Conservation (phyloP, 768 basidiomycete species). For the Amanita pseudoporphyria region DNA sequence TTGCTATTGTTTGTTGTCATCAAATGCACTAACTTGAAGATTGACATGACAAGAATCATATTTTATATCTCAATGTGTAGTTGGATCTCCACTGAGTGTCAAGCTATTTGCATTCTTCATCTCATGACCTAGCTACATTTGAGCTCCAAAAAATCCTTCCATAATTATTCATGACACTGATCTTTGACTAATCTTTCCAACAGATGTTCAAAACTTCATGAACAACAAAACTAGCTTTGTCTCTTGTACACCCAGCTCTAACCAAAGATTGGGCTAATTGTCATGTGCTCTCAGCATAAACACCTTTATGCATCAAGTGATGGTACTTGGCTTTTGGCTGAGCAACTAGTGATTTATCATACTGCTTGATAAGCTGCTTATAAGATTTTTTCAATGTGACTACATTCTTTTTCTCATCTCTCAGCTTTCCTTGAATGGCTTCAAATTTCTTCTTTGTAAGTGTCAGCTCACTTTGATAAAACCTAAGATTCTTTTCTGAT, state of each 20-base stretch:
- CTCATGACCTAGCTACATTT: conserved; percentile 12
- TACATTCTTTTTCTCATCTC: neutral
- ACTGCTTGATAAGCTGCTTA: neutral
- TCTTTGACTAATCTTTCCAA: conserved; percentile 8
- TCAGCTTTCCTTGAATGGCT: neutral
- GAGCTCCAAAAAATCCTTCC: conserved; percentile 13
- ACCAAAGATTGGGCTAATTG: conserved; percentile 3
- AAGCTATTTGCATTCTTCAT: conserved; percentile 3
- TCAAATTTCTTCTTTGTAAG: neutral
- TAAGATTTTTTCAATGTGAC: neutral
- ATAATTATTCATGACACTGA: conserved; percentile 9
- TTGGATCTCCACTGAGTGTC: conserved; percentile 12
- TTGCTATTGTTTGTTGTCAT: neutral
- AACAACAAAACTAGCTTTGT: conserved; percentile 8
- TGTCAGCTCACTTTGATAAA: neutral
- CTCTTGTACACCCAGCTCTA: conserved; percentile 7
- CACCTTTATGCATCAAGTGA: conserved; percentile 6
- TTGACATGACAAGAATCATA: conserved; percentile 7
- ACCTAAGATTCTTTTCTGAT: neutral
- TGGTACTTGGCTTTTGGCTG: neutral
- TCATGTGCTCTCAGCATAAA: conserved; percentile 5
- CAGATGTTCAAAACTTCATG: conserved; percentile 7
- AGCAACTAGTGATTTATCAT: neutral
- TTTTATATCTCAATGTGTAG: conserved; percentile 8
- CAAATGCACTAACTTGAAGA: conserved; percentile 1